Evolutionary conservation across 177 flowering plant species (phyloP).

Genomic region (Telopea speciosissima): DNA sequence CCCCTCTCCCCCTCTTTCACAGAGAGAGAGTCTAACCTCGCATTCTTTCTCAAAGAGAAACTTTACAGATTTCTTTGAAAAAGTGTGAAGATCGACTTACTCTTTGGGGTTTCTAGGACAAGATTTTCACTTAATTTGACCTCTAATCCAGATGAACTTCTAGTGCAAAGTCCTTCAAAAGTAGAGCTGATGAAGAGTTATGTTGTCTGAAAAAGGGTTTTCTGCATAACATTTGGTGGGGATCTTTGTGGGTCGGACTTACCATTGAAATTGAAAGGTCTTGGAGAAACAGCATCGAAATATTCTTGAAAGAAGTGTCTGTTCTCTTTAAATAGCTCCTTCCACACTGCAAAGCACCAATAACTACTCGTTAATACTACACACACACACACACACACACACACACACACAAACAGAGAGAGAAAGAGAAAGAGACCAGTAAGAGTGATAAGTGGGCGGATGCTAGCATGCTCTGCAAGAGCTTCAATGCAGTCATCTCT

Average conservation of each 20-base stretch:
- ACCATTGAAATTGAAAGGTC: slow-evolving; percentile 27
- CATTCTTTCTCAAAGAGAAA: too few relatives aligned
- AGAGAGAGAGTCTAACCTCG: too few relatives aligned
- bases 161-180: too few relatives aligned
- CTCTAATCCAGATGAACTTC: too few relatives aligned
- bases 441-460: slow-evolving; percentile 57
- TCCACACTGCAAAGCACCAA: slow-evolving; percentile 62
- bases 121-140: too few relatives aligned
- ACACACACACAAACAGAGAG: neutral
- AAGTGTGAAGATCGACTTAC: too few relatives aligned
- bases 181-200: too few relatives aligned
- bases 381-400: neutral
- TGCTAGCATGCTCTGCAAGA: slow-evolving; percentile 53
- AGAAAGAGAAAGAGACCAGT: slow-evolving; percentile 44
- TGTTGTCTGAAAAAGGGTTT: too few relatives aligned
- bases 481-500: slow-evolving; percentile 64
- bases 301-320: slow-evolving; percentile 63
- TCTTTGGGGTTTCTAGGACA: too few relatives aligned
- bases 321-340: slow-evolving; percentile 67
- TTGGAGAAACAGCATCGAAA: slow-evolving; percentile 33
- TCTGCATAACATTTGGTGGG: too few relatives aligned
- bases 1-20: too few relatives aligned
- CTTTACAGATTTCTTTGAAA: too few relatives aligned
- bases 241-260: slow-evolving; percentile 9
- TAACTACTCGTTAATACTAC: neutral